Base-by-base conservation (phyloP, 1,284 basidiomycete genomes). In the Paramarasmius palmivorus region DNA sequence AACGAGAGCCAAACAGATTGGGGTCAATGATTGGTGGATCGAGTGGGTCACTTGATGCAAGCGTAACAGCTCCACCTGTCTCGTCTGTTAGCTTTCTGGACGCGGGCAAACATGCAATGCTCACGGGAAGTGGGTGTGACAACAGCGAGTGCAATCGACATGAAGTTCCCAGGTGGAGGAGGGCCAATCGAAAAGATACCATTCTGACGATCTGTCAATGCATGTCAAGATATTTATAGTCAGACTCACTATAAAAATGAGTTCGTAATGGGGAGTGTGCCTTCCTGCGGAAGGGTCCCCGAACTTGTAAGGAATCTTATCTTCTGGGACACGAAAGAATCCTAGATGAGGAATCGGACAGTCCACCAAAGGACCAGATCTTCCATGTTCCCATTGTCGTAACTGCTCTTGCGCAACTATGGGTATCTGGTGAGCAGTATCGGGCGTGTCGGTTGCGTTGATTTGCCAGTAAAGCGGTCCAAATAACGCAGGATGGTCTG, bases 281-380 rank as follows among this genome's bases (percentile, higher is more conserved):
- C 65, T 65, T 1, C 75, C 75, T 9, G 71, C 62, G 32, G 73
- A 62, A 7, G 74, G 73, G 54, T 77, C 74, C 6, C 44, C 41
- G 17, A 58, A 50, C n/a, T 23, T 8, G 2, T 49, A 56, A 1
- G 62, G 35, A 51, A 75, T 67, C 8, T 71, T 63, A 2, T 63
- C 49, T 0, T 69, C 61, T 49, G 70, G 63, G 3, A 52, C 36
- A 6, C 74, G 62, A 6, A 66, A 52, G 51, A 63, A 74, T 12
- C 60, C 68, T 15, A 63, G 34, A 15, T 65, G 54, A 49, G 59
- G 61, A n/a, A 57, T 50, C 7, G 51, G 19, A 2, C 49, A 42
- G 6, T 49, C 59, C 4, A 59, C 59, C 35, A 69, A 58, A 8
- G 58, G 61, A 4, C 71, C 70, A 6, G 58, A 63, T 17, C 57